Base-by-base conservation (phyloP, 805 yeast species). In the Lachancea lanzarotensis region DNA sequence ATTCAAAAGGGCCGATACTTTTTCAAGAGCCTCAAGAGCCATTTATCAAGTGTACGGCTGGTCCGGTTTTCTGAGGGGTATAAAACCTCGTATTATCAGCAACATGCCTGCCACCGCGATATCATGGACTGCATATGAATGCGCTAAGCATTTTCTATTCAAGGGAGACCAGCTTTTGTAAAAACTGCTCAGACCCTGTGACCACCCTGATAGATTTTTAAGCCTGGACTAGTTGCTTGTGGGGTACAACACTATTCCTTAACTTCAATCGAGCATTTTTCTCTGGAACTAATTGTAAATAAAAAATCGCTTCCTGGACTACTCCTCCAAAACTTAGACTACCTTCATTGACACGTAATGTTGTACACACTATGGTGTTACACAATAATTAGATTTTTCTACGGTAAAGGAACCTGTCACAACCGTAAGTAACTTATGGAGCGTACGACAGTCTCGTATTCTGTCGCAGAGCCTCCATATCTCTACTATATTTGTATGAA, bases 91-190 rank as follows among this genome's bases (percentile, higher is more conserved):
- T 66, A 81, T 93, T 45, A 81, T 91, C 27, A 84, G 93, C 53
- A 89, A 89, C 65, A 89, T 91, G 62, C 98, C 98, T 18, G 81
- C 95, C 38, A 91, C 98, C 8, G 98, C 98, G 17, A 89, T 91
- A 50, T 82, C 95, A 52, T 91, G 98, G 98, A 91, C 98, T 1
- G 87, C 95, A 22, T 91, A 91, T 66, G 98, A 91, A 65, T 86
- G 90, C 91, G 97, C 96, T 36, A 91, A 91, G 46, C 70, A 68
- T 49, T 63, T 67, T 52, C 50, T 70, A 36, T 47, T 47, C 45
- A 32, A 34, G 15, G 25, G 16, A 22, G 29, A 15, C 26, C 18
- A n/a, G 16, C 3, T 20, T 35, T 35, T 17, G 16, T 18, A 18
- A 35, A 11, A 13, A 11, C 19, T 32, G 19, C 3, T 15, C 35